These are phyloP conservation scores for Rhynchospora pubera DNA, from an alignment of 176 grass and related monocot species.

Conservation along the genomic window DNA sequence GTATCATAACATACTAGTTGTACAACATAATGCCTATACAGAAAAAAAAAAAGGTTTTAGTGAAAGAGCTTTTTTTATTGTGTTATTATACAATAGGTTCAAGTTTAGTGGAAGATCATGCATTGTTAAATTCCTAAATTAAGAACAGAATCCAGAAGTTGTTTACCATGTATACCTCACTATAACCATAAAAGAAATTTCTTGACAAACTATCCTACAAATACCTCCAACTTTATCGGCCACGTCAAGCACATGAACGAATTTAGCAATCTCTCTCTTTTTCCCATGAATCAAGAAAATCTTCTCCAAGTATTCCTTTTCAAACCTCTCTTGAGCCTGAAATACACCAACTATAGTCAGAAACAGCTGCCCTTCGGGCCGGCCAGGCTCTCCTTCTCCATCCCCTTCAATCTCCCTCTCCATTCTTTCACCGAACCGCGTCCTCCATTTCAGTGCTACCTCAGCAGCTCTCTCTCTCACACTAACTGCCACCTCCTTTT, in stretches of 20 bases:
- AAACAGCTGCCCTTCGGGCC: constrained; percentile 55
- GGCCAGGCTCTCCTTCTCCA: not conserved
- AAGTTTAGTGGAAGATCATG: not conserved
- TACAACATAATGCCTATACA: not conserved
- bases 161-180: not conserved
- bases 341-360: constrained; percentile 58
- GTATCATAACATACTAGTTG: not conserved
- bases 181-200: not conserved
- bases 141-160: not conserved
- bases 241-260: constrained; percentile 38
- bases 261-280: constrained; percentile 62
- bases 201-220: not conserved
- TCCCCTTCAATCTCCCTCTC: constrained; percentile 27
- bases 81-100: not conserved
- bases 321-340: constrained; percentile 45
- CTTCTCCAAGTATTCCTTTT: constrained; percentile 55
- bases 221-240: constrained; percentile 56
- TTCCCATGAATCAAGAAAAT: constrained; percentile 47
- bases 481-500: constrained; percentile 40
- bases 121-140: not conserved
- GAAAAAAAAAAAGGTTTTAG: not conserved
- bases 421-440: constrained; percentile 32
- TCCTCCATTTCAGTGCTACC: constrained; percentile 50
- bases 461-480: constrained; percentile 53
- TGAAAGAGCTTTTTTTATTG: not conserved